Evolutionary conservation across 768 basidiomycete species (phyloP).

Genomic region (Pisolithus tinctorius): DNA sequence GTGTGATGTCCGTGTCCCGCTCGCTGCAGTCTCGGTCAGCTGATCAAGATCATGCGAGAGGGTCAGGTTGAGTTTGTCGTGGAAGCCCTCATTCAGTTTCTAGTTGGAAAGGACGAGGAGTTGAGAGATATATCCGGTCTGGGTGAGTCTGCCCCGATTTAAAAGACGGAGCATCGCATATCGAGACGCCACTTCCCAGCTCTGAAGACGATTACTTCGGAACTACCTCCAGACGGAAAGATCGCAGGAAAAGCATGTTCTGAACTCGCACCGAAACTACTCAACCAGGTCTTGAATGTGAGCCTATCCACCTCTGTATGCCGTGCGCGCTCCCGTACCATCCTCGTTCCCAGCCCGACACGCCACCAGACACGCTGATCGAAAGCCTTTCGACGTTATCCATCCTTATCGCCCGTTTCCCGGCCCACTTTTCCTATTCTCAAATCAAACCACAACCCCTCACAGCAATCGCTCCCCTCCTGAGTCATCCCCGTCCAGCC

Average conservation of each 20-base stretch:
- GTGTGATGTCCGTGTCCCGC: background rate
- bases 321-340: background rate
- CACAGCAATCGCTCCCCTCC: conserved; percentile 59
- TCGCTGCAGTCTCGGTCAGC: conserved; percentile 64
- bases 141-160: conserved; percentile 40
- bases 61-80: conserved; percentile 79
- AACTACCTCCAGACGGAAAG: conserved; percentile 77
- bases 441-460: conserved; percentile 54
- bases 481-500: conserved; percentile 71
- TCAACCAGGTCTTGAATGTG: conserved; percentile 75
- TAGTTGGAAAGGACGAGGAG: conserved; percentile 84
- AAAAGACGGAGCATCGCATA: background rate
- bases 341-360: conserved; percentile 40
- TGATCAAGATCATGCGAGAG: conserved; percentile 86
- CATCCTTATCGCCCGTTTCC: conserved; percentile 83
- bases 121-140: conserved; percentile 90
- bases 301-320: conserved; percentile 9
- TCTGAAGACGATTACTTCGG: conserved; percentile 90
- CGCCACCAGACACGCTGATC: conserved; percentile 73
- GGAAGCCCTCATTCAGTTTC: conserved; percentile 83
- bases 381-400: conserved; percentile 83
- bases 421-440: conserved; percentile 53
- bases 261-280: conserved; percentile 77
- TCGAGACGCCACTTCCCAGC: conserved; percentile 39
- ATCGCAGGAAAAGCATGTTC: conserved; percentile 75